Evolutionary conservation across 305 asterid genomes (phyloP).

Genomic region (Fraxinus paxiana): DNA sequence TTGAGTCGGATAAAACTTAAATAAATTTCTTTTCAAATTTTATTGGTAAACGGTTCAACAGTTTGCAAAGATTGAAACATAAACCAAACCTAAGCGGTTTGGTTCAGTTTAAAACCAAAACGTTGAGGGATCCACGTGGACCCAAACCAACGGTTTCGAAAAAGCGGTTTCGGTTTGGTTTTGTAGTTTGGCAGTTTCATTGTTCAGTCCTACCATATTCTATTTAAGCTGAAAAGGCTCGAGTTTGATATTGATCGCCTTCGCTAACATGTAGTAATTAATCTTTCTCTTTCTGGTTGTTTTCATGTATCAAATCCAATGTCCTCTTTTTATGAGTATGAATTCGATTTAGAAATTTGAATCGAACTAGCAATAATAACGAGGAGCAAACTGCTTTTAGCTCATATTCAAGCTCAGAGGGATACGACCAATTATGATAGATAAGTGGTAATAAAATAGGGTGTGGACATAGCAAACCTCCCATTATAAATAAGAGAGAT

Average conservation of each 20-base stretch:
- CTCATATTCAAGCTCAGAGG: background rate
- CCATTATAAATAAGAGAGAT: background rate
- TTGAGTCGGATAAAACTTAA: too few relatives aligned
- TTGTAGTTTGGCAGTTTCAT: too few relatives aligned
- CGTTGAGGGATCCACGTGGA: too few relatives aligned
- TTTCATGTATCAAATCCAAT: background rate
- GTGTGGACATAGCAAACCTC: background rate
- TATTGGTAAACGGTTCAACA: too few relatives aligned
- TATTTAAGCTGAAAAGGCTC: background rate
- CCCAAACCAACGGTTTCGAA: too few relatives aligned
- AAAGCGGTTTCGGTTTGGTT: too few relatives aligned
- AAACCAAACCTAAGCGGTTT: too few relatives aligned
- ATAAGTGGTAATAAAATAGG: background rate
- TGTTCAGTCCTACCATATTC: background rate
- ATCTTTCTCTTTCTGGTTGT: background rate
- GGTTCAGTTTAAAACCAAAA: too few relatives aligned
- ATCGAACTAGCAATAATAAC: background rate
- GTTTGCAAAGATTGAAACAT: too few relatives aligned
- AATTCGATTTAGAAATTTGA: background rate
- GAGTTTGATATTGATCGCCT: background rate
- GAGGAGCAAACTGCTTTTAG: background rate
- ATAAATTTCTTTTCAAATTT: too few relatives aligned
- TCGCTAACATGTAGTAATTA: background rate
- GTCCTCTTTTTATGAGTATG: background rate
- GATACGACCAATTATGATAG: background rate